Conservation (phyloP, 208 protist species). For the Pavlovales sp. region DNA sequence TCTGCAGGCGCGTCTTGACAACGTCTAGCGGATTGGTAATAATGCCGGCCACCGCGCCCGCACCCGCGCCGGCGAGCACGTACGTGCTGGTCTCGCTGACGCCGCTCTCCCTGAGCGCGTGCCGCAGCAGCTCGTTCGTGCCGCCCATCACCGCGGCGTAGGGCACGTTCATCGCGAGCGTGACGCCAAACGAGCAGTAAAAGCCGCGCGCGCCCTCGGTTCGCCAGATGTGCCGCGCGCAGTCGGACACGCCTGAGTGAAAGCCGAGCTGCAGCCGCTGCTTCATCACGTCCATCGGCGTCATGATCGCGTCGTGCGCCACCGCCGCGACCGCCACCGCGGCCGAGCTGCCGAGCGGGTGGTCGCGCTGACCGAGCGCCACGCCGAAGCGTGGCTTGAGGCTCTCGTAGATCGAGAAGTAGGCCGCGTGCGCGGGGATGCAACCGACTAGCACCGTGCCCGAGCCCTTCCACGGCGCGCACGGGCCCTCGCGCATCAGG, state of each 20-base stretch:
- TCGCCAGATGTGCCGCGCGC: not conserved
- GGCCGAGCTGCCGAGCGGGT: not conserved
- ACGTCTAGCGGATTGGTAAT: slow-evolving; percentile 28
- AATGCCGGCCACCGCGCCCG: not conserved
- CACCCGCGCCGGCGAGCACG: slow-evolving; percentile 1
- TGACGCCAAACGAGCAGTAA: not conserved
- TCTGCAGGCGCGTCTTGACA: slow-evolving; percentile 28
- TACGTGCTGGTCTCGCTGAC: not conserved
- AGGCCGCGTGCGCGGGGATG: not conserved
- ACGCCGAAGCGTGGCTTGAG: not conserved
- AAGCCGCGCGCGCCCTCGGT: slow-evolving; percentile 1
- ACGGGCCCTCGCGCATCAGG: not conserved
- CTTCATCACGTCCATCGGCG: slow-evolving; percentile 36
- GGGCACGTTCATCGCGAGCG: slow-evolving; percentile 36
- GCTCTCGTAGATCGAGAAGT: not conserved
- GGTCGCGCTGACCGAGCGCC: not conserved
- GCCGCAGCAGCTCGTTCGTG: slow-evolving; percentile 10
- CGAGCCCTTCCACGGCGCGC: not conserved
- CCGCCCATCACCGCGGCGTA: slow-evolving; percentile 26
- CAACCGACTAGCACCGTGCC: not conserved
- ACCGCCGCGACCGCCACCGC: slow-evolving; percentile 9
- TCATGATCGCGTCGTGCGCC: slow-evolving; percentile 36
- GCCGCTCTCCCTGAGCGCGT: not conserved
- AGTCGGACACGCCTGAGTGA: not conserved
- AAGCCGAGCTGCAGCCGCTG: slow-evolving; percentile 31